Base-by-base conservation (phyloP, 768 basidiomycete genomes). In the Peribolospora baueri region DNA sequence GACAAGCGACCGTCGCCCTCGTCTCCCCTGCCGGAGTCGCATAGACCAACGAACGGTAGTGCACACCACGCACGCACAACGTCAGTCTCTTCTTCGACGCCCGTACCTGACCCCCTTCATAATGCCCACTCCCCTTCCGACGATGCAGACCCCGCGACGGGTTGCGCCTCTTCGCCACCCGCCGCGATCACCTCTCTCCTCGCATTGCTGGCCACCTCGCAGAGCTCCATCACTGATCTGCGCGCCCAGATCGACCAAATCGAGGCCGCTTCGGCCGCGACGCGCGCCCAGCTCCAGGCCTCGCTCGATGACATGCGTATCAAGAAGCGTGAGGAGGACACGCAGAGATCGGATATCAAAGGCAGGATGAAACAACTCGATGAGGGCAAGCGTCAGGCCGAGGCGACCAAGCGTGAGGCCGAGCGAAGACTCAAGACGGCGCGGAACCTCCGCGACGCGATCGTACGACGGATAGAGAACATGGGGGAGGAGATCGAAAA, bases 341-440 rank as follows among this genome's bases (percentile, higher is more conserved):
- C 72, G 3, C 74, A 76, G 36, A 76, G 84, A 52, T 68, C 74
- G 36, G 88, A 93, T 64, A 70, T 84, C 54, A 88, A 86, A 67
- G 67, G 74, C n/a, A 79, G 80, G 51, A 83, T 82, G 50, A 91
- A 90, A 68, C 66, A 72, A 3, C 70, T 95, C 3, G 91, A 98
- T 61, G 91, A 98, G 65, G 70, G 77, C 54, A 83, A 81, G 67
- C 79, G 91, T 41, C 71, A 71, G 39, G 85, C 87, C 8, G 93
- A 98, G 68, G 72, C 75, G 52, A 68, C 72, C 52, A 82, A 78
- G 64, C 75, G 78, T 48, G 90, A 95, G 50, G 85, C 81, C 4
- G 91, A 97, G 68, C 87, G 84, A 71, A 79, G 79, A 61, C 73
- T 90, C 57, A 82, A 79, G 62, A 71, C 73, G n/a, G 77, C 76